Evolutionary conservation across 2,329 filamentous ascomycete genomes (phyloP).

Genomic region (Xylariaceae sp.): DNA sequence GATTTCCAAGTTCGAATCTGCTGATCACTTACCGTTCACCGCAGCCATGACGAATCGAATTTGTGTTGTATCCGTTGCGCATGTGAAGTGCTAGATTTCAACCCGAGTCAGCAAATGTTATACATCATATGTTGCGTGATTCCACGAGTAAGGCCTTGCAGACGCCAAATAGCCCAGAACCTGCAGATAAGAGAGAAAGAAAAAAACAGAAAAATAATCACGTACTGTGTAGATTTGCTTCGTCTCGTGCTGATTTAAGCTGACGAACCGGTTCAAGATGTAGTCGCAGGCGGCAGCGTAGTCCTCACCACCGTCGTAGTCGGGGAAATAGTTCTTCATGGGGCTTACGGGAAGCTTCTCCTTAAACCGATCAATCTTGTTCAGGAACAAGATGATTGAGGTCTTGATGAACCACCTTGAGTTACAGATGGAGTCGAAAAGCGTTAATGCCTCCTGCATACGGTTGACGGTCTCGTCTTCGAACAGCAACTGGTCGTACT

Average conservation of each 20-base stretch:
- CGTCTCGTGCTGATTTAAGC: slow-evolving; percentile 96
- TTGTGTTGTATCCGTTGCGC: slow-evolving; percentile 96
- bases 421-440: slow-evolving; percentile 85
- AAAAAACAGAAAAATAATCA: not conserved
- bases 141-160: not conserved
- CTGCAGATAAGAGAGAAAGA: not conserved
- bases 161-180: not conserved
- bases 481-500: slow-evolving; percentile 93
- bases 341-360: slow-evolving; percentile 76
- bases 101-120: slow-evolving; percentile 1
- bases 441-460: slow-evolving; percentile 83
- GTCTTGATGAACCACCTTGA: slow-evolving; percentile 88
- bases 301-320: slow-evolving; percentile 92
- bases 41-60: slow-evolving; percentile 99
- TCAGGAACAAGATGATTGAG: slow-evolving; percentile 81
- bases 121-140: not conserved
- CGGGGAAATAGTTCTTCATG: slow-evolving; percentile 86
- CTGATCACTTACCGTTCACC: slow-evolving; percentile 73
- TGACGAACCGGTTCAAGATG: slow-evolving; percentile 97
- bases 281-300: slow-evolving; percentile 96
- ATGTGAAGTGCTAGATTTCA: slow-evolving; percentile 70
- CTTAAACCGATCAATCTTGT: slow-evolving; percentile 85
- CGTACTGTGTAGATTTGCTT: slow-evolving; percentile 87
- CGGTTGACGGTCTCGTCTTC: slow-evolving; percentile 95
- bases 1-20: not conserved